Conservation (phyloP, 179 eudicot genomes). For the Pouteria campechiana region DNA sequence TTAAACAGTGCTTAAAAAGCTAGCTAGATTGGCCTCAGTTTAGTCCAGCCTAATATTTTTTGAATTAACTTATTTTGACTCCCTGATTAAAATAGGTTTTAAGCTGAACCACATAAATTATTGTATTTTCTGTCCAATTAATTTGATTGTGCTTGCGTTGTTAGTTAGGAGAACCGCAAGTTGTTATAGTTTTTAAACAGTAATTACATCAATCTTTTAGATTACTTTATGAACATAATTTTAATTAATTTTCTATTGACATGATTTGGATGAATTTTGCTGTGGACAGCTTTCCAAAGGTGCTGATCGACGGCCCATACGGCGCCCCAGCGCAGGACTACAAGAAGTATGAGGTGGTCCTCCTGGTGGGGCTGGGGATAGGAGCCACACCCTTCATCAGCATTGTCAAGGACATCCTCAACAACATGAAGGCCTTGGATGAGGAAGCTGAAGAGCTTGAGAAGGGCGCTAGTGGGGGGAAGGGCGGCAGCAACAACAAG, state of each 20-base stretch:
- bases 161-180: too few species aligned
- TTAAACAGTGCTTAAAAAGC: too few species aligned
- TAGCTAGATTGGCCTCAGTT: too few species aligned
- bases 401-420: slow-evolving; percentile 13
- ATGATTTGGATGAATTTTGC: not conserved
- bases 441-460: slow-evolving; percentile 5
- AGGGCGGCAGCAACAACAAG: not conserved
- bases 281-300: slow-evolving; percentile 9
- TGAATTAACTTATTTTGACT: too few species aligned
- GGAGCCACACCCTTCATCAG: slow-evolving; percentile 15
- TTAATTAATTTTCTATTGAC: not conserved
- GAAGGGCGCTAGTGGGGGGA: not conserved
- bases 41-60: too few species aligned
- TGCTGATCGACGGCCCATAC: slow-evolving; percentile 13
- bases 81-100: too few species aligned
- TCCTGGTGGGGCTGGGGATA: slow-evolving; percentile 14
- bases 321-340: slow-evolving; percentile 18
- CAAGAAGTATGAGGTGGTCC: slow-evolving; percentile 13
- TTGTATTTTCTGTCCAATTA: too few species aligned
- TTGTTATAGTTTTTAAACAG: not conserved
- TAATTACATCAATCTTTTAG: not conserved
- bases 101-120: too few species aligned
- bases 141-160: too few species aligned
- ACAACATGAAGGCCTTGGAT: slow-evolving; percentile 5
- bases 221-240: too few species aligned